Conservation (phyloP, 1,139 yeast genomes). For the Geotrichum phurueaensis region DNA sequence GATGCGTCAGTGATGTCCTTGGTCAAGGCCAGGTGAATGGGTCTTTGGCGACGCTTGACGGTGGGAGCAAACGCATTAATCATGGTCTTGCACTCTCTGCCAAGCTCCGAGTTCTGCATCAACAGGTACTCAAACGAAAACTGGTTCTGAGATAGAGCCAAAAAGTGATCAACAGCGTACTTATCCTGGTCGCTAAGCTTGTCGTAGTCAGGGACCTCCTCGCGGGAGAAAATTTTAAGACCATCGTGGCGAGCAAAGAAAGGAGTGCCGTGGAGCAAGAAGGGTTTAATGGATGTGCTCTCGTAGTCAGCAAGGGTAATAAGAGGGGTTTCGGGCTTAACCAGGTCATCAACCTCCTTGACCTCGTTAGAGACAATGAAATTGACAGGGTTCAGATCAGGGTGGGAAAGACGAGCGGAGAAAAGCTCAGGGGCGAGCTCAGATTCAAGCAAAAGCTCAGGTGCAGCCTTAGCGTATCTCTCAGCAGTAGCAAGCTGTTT, state of each 20-base stretch:
- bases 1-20: constrained; percentile 39
- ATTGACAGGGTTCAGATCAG: constrained; percentile 89
- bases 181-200: constrained; percentile 64
- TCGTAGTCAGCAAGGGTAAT: constrained; percentile 74
- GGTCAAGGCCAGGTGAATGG: constrained; percentile 45
- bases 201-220: constrained; percentile 68
- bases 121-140: constrained; percentile 77
- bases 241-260: constrained; percentile 81
- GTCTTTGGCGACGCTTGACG: constrained; percentile 36
- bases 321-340: constrained; percentile 7
- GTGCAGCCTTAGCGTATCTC: constrained; percentile 50
- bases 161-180: constrained; percentile 78
- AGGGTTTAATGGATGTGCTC: constrained; percentile 72
- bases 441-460: constrained; percentile 38
- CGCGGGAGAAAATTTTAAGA: constrained; percentile 69
- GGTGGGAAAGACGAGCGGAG: constrained; percentile 67
- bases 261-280: constrained; percentile 71
- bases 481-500: constrained; percentile 46
- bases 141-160: constrained; percentile 85
- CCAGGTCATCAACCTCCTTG: constrained; percentile 19
- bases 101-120: constrained; percentile 49
- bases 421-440: constrained; percentile 41
- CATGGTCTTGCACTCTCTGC: constrained; percentile 31
- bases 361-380: constrained; percentile 48
- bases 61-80: constrained; percentile 53